phyloP scores from a whole-genome alignment of 2,329 filamentous ascomycete species.

The Fusarium pininemorale region DNA sequence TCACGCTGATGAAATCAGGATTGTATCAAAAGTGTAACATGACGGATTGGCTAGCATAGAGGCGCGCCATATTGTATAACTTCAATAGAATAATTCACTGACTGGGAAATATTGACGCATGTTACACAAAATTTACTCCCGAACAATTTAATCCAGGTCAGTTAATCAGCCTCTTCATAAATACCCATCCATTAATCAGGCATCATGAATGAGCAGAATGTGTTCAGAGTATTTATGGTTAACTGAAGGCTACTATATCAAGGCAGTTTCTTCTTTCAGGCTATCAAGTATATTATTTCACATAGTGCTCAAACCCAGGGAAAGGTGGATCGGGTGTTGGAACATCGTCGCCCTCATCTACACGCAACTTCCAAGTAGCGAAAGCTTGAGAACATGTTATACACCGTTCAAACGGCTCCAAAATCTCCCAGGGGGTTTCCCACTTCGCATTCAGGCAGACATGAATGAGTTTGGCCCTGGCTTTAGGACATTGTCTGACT shows the following conservation, averaged over 20 bases:
- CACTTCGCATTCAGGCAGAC: not conserved
- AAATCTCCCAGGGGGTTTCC: not conserved
- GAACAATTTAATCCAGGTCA: accelerated
- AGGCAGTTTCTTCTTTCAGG: not conserved
- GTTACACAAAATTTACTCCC: not conserved
- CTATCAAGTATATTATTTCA: not conserved
- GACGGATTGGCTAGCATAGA: not conserved
- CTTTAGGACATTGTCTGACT: not conserved
- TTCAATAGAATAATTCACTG: not conserved
- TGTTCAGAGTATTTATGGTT: accelerated
- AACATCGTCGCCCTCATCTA: not conserved
- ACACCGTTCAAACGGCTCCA: not conserved
- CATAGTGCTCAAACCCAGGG: not conserved
- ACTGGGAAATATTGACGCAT: not conserved
- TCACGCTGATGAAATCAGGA: not conserved
- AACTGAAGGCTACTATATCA: accelerated
- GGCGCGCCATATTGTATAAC: not conserved
- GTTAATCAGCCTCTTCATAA: accelerated
- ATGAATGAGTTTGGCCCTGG: not conserved
- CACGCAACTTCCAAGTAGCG: not conserved
- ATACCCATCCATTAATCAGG: accelerated
- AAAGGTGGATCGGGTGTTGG: not conserved
- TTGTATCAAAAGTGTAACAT: not conserved
- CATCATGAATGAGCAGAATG: accelerated
- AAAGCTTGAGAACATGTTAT: not conserved